These are phyloP conservation scores for Pyricularia sp. DNA, from an alignment of 2,329 filamentous ascomycete species.

Conservation along the genomic window DNA sequence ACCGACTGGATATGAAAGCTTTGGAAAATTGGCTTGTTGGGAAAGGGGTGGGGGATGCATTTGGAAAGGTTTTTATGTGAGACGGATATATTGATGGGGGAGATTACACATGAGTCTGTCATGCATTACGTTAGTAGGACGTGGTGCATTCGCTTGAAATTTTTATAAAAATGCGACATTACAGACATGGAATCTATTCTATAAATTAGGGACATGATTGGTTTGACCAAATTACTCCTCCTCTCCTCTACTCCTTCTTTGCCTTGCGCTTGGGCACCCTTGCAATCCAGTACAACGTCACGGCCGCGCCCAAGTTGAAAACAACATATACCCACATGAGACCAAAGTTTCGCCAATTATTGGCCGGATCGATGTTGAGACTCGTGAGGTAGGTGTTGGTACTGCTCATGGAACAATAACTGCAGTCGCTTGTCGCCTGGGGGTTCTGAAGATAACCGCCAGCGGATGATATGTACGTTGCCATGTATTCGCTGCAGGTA, in stretches of 20 bases:
- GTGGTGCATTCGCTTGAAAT: too few species aligned
- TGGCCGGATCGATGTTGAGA: constrained; percentile 37
- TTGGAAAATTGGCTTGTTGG: neutral
- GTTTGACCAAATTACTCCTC: neutral
- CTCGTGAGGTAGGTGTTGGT: constrained; percentile 38
- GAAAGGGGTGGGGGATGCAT: neutral
- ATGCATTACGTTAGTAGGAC: too few species aligned
- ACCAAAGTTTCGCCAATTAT: constrained; percentile 58
- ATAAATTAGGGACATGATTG: neutral
- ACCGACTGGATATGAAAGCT: neutral
- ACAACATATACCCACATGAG: constrained; percentile 40
- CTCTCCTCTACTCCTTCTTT: constrained; percentile 9
- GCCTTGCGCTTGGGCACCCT: constrained; percentile 12
- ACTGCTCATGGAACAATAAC: constrained; percentile 37
- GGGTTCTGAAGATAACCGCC: constrained; percentile 43
- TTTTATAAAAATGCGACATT: neutral
- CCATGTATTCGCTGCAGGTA: constrained; percentile 50
- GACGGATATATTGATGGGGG: too few species aligned
- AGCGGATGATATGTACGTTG: constrained; percentile 27
- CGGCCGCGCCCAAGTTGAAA: constrained; percentile 36
- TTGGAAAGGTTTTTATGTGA: neutral
- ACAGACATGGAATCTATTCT: too few species aligned
- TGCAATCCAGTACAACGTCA: constrained; percentile 17
- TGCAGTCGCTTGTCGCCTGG: constrained; percentile 33
- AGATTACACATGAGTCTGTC: too few species aligned